Percentiles rank a stretch among this genome's conserved stretches.
These are phyloP conservation scores for Stromatinia cepivora DNA, from an alignment of 2,329 filamentous ascomycete species.

Conservation along the genomic window DNA sequence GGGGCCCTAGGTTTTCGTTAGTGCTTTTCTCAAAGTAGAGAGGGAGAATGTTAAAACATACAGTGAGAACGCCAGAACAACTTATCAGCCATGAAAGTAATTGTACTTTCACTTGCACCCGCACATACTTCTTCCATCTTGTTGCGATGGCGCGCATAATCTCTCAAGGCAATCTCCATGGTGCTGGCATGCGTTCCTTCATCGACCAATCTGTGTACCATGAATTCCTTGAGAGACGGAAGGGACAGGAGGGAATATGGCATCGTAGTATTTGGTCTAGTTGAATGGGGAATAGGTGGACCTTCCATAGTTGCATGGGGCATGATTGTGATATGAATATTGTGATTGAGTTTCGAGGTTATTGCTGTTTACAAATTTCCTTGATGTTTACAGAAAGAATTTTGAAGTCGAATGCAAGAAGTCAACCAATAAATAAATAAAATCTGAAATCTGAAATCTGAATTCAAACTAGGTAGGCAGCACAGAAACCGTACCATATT, in stretches of 20 bases:
- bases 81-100: neutral
- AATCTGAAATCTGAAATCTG: too few species aligned
- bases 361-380: neutral
- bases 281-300: neutral
- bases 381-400: neutral
- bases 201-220: neutral
- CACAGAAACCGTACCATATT: neutral
- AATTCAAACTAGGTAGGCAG: neutral
- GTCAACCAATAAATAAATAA: neutral
- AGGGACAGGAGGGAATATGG: neutral
- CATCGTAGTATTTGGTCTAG: neutral
- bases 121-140: neutral
- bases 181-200: neutral
- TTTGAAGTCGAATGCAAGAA: neutral
- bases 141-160: neutral
- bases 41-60: neutral
- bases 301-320: neutral
- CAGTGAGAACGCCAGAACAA: conserved; percentile 5
- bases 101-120: neutral
- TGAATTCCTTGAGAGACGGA: neutral
- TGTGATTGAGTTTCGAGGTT: neutral
- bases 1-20: neutral
- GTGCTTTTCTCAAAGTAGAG: neutral
- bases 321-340: neutral
- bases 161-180: neutral